Percentiles rank a stretch among this genome's conserved stretches.
phyloP scores from a whole-genome alignment of 1,139 yeast genomes.

The Eremothecium gossypii region DNA sequence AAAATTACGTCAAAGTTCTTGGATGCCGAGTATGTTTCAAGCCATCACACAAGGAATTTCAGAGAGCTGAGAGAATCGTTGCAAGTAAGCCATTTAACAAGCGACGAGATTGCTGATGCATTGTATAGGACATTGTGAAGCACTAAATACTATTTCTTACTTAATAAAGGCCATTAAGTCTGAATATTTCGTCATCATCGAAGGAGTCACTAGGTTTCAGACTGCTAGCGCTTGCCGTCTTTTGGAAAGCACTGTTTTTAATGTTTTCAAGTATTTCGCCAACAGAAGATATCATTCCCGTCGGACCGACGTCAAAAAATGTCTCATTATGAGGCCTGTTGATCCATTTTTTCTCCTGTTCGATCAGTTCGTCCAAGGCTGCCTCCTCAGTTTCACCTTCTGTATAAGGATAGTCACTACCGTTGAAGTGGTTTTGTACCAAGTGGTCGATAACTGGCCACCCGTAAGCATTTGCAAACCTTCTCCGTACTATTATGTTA shows the following conservation, averaged over 20 bases:
- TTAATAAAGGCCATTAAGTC: conserved; percentile 5
- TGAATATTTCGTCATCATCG: conserved; percentile 14
- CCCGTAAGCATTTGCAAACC: conserved; percentile 91
- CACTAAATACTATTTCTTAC: conserved; percentile 3
- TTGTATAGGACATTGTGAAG: conserved; percentile 26
- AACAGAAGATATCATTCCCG: conserved; percentile 57
- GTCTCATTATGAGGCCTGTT: conserved; percentile 39
- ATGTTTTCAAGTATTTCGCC: conserved; percentile 39
- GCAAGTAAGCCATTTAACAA: conserved; percentile 20
- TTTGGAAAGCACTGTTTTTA: conserved; percentile 5
- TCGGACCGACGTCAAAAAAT: conserved; percentile 58
- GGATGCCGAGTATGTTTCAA: conserved; percentile 27
- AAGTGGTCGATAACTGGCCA: conserved; percentile 91
- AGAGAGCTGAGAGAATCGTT: conserved; percentile 20
- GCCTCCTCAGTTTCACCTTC: conserved; percentile 7
- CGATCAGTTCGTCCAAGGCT: conserved; percentile 47
- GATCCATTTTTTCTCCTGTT: conserved; percentile 75
- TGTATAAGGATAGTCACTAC: conserved; percentile 4
- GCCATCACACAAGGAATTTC: conserved; percentile 18
- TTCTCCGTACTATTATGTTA: conserved; percentile 77
- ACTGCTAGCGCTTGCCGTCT: background rate
- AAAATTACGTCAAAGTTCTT: conserved; percentile 30
- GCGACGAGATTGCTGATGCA: conserved; percentile 32
- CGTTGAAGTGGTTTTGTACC: conserved; percentile 49
- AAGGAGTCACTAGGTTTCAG: conserved; percentile 3